These are phyloP conservation scores for Vigna unguiculata DNA, from an alignment of 306 rosid species.

Conservation along the genomic window DNA sequence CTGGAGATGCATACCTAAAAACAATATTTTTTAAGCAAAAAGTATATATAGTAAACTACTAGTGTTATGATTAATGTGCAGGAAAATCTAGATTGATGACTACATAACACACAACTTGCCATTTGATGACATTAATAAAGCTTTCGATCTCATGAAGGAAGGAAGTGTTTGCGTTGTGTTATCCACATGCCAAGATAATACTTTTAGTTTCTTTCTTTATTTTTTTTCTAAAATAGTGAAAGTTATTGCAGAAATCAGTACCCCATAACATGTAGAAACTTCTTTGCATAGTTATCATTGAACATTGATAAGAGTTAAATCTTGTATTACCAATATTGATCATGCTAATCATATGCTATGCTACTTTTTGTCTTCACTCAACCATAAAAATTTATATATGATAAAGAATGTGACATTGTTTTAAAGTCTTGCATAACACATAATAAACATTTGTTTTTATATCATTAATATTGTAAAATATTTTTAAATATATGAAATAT, in stretches of 20 bases:
- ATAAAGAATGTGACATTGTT: conserved; percentile 1
- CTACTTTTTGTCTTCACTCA: neutral
- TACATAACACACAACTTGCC: conserved; percentile 78
- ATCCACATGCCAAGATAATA: conserved; percentile 69
- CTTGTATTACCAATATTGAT: conserved; percentile 18
- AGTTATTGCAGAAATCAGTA: neutral
- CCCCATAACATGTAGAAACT: neutral
- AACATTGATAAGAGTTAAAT: neutral
- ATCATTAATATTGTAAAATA: too few species aligned
- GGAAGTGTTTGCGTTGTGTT: conserved; percentile 95
- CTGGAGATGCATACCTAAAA: neutral
- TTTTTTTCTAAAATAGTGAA: neutral
- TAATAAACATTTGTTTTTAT: too few species aligned
- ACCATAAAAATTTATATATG: neutral
- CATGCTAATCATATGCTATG: conserved; percentile 2
- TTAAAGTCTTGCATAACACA: too few species aligned
- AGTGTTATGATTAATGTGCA: conserved; percentile 48
- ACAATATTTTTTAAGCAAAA: neutral
- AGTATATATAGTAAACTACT: neutral
- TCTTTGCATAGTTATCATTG: neutral
- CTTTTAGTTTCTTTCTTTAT: neutral
- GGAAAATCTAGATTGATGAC: conserved; percentile 88
- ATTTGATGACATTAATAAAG: conserved; percentile 78
- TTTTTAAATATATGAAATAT: too few species aligned
- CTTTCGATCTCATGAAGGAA: conserved; percentile 84